These are phyloP conservation scores for Astrothelium macrocarpum DNA, from an alignment of 495 filamentous ascomycete species.

Conservation along the genomic window DNA sequence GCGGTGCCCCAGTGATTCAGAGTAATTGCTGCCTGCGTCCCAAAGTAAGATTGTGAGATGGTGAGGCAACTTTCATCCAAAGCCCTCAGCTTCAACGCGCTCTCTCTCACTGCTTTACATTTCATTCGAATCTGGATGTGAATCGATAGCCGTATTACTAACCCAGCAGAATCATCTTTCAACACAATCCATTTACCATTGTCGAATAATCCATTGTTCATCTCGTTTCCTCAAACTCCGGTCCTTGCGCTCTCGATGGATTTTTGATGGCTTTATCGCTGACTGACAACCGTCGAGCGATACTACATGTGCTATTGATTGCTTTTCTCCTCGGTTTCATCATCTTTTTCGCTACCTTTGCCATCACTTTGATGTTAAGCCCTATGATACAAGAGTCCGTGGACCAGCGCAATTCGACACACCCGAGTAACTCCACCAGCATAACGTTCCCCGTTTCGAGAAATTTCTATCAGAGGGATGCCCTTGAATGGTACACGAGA, in stretches of 20 bases:
- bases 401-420: background rate
- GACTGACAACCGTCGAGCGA: background rate
- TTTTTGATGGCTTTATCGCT: background rate
- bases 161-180: background rate
- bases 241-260: background rate
- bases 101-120: background rate
- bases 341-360: background rate
- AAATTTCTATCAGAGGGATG: background rate
- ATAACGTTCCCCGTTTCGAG: too few relatives aligned
- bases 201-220: background rate
- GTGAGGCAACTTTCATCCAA: background rate
- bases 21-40: background rate
- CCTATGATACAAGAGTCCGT: background rate
- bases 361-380: background rate
- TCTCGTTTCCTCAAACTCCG: background rate
- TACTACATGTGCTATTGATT: background rate
- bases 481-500: background rate
- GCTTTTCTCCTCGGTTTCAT: background rate
- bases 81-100: background rate
- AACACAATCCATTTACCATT: background rate
- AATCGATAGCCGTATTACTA: background rate
- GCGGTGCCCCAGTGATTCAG: background rate
- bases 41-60: too few relatives aligned
- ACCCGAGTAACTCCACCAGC: background rate
- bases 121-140: too few relatives aligned